phyloP scores from a whole-genome alignment of 2,329 filamentous ascomycete species.

The Penicillium brevicompactum region DNA sequence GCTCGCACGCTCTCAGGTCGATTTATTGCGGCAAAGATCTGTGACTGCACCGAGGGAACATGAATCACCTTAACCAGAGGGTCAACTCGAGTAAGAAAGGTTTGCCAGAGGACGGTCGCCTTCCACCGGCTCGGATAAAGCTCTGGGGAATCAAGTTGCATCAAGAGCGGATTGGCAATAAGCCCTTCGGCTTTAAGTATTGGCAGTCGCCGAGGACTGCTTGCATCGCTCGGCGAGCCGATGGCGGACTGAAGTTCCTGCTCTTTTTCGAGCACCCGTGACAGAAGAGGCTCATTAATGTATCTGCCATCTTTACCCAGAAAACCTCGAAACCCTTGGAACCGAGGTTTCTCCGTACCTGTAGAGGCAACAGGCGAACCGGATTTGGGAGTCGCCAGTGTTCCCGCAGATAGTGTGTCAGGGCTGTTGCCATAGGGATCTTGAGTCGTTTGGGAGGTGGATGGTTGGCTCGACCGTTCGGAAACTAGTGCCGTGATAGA shows the following conservation, averaged over 20 bases:
- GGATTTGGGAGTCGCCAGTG: not conserved
- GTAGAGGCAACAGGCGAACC: not conserved
- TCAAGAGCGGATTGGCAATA: slow-evolving; percentile 20
- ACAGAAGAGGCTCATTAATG: slow-evolving; percentile 32
- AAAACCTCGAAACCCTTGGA: slow-evolving; percentile 22
- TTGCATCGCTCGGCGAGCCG: slow-evolving; percentile 12
- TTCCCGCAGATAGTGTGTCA: not conserved
- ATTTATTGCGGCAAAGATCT: slow-evolving; percentile 32
- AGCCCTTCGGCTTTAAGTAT: slow-evolving; percentile 25
- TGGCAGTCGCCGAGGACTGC: slow-evolving; percentile 7
- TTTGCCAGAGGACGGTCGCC: slow-evolving; percentile 32
- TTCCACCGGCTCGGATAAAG: slow-evolving; percentile 26
- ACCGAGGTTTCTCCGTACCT: not conserved
- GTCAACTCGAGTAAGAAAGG: slow-evolving; percentile 30
- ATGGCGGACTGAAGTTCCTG: slow-evolving; percentile 28
- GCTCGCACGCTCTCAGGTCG: slow-evolving; percentile 17
- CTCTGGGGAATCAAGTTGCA: slow-evolving; percentile 11
- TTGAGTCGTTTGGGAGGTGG: not conserved
- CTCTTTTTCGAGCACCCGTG: slow-evolving; percentile 30
- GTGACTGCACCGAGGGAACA: slow-evolving; percentile 29
- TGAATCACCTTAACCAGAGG: slow-evolving; percentile 33
- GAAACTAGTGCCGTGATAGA: slow-evolving; percentile 16
- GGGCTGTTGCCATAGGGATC: not conserved
- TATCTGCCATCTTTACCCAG: slow-evolving; percentile 30
- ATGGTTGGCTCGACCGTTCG: not conserved